These are phyloP conservation scores for Pichia sp. DNA, from an alignment of 1,139 yeast species.

Conservation along the genomic window DNA sequence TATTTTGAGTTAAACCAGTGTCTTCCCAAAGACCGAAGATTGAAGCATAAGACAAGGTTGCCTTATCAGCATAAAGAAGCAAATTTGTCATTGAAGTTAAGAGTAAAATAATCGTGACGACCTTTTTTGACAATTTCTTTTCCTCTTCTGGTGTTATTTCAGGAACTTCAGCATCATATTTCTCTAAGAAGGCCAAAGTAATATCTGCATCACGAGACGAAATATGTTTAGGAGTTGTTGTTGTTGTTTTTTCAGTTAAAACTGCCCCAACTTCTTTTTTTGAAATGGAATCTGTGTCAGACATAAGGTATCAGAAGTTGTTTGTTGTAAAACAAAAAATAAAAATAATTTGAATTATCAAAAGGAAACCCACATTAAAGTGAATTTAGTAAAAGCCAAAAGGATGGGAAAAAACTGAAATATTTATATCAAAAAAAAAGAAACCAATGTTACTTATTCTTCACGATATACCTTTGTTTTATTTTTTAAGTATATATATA, in stretches of 20 bases:
- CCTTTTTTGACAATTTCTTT: slow-evolving; percentile 23
- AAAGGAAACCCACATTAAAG: too few species aligned
- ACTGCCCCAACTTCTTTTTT: not conserved
- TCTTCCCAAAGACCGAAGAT: slow-evolving; percentile 39
- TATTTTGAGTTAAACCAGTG: slow-evolving; percentile 32
- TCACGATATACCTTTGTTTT: too few species aligned
- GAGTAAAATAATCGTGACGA: slow-evolving; percentile 49
- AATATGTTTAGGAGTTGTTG: slow-evolving; percentile 8
- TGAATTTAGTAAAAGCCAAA: too few species aligned
- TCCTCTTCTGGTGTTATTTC: slow-evolving; percentile 32
- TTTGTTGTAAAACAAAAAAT: not conserved
- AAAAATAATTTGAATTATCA: too few species aligned
- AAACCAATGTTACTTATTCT: too few species aligned
- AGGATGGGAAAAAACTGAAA: too few species aligned
- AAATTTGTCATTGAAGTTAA: slow-evolving; percentile 38
- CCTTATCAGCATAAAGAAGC: slow-evolving; percentile 6
- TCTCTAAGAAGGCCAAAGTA: slow-evolving; percentile 29
- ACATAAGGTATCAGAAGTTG: not conserved
- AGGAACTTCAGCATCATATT: slow-evolving; percentile 38
- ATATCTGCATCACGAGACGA: slow-evolving; percentile 32
- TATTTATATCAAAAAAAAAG: too few species aligned
- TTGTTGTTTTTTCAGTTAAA: slow-evolving; percentile 26
- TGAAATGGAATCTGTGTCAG: not conserved
- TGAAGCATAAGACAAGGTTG: slow-evolving; percentile 37
- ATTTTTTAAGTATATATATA: too few species aligned